Percentiles rank a stretch among this genome's conserved stretches.
These are phyloP conservation scores for Dicorynia guianensis DNA, from an alignment of 306 rosid species.

Conservation along the genomic window DNA sequence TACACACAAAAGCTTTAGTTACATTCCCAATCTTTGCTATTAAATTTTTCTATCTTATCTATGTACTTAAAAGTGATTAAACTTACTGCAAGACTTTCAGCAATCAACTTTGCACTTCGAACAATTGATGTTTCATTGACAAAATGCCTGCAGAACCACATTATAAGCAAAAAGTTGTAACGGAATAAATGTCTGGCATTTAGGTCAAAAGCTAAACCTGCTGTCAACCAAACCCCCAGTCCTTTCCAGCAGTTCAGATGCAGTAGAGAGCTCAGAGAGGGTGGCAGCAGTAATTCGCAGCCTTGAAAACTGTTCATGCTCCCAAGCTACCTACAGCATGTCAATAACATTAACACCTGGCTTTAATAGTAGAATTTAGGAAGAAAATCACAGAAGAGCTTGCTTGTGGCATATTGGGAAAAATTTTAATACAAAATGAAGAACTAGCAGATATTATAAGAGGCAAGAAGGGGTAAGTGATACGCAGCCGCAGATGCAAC, in stretches of 20 bases:
- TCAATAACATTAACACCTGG: slow-evolving; percentile 50
- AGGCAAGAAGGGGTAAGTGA: slow-evolving; percentile 1
- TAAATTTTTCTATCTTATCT: slow-evolving; percentile 7
- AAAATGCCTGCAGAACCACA: slow-evolving; percentile 67
- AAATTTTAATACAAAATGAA: slow-evolving; percentile 3
- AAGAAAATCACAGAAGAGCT: slow-evolving; percentile 12
- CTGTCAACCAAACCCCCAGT: slow-evolving; percentile 88
- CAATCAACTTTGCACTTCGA: slow-evolving; percentile 87
- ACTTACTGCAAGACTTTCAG: slow-evolving; percentile 97
- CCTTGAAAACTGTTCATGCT: slow-evolving; percentile 98
- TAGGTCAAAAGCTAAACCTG: slow-evolving; percentile 62
- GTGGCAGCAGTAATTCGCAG: slow-evolving; percentile 98
- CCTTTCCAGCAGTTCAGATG: slow-evolving; percentile 87
- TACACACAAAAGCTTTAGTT: not conserved
- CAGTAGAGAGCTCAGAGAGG: slow-evolving; percentile 74
- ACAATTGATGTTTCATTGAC: slow-evolving; percentile 70
- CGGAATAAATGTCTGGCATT: slow-evolving; percentile 33
- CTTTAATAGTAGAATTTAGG: slow-evolving; percentile 37
- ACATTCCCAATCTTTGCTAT: slow-evolving; percentile 5
- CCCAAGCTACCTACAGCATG: slow-evolving; percentile 98
- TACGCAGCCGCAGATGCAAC: not conserved
- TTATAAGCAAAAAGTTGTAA: slow-evolving; percentile 47
- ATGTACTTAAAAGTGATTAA: slow-evolving; percentile 23
- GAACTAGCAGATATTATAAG: slow-evolving; percentile 20
- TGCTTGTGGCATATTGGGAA: slow-evolving; percentile 19